Conservation (phyloP, 306 rosid genomes). For the Vigna reflexopilosa region DNA sequence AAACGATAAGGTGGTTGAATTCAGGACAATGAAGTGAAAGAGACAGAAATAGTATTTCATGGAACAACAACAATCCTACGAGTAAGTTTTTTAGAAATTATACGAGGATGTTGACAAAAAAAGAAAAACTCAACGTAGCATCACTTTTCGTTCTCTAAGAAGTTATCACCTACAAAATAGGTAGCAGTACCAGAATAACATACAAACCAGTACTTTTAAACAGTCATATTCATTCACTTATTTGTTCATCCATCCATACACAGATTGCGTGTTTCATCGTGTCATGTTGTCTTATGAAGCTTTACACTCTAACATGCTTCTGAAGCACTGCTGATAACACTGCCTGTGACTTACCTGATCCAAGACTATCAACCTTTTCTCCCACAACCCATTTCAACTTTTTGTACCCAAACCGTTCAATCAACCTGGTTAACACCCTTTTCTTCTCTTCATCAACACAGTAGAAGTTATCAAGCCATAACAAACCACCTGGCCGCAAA, state of each 20-base stretch:
- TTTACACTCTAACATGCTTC: constrained; percentile 80
- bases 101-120: neutral
- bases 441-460: constrained; percentile 79
- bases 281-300: constrained; percentile 26
- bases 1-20: neutral
- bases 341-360: constrained; percentile 61
- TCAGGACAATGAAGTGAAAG: neutral
- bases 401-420: constrained; percentile 86
- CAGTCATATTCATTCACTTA: no score
- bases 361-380: constrained; percentile 62
- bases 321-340: constrained; percentile 86
- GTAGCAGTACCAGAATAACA: constrained; percentile 34
- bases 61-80: neutral
- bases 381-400: constrained; percentile 95
- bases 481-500: constrained; percentile 81
- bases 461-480: constrained; percentile 87
- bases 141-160: constrained; percentile 28
- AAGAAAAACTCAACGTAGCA: neutral
- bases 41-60: neutral
- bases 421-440: constrained; percentile 69
- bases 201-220: constrained; percentile 33
- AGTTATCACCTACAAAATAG: constrained; percentile 31
- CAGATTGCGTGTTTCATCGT: constrained; percentile 42
- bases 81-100: neutral
- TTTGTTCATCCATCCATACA: constrained; percentile 15